Base-by-base conservation (phyloP, 306 rosid species). In the Luffa acutangula region DNA sequence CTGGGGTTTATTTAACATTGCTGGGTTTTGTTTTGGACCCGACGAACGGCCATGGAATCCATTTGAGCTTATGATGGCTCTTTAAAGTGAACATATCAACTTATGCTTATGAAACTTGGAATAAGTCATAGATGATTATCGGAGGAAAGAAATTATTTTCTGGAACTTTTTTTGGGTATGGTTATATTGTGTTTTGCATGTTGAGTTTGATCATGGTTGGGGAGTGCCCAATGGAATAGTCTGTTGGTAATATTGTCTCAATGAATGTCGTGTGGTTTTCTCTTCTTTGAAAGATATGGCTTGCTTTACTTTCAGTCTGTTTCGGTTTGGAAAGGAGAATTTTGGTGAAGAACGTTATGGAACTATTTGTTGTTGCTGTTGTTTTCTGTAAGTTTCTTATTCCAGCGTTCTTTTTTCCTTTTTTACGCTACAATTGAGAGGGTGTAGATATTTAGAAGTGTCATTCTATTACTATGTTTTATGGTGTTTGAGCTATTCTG, bases 1-100 rank as follows among this genome's bases (percentile, higher is more conserved):
- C 53, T 54, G 79, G 34, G 53, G 59, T 39, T 42, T 51, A 48
- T 46, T 18, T n/a, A 39, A 20, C n/a, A 14, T 3, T 56, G 58
- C 31, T 72, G 60, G 53, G 78, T 72, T 56, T 43, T 11, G 65
- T 70, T n/a, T 72, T 53, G 33, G 57, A 75, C 64, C 65, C 79
- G 51, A 36, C 5, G 34, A 72, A 13, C 12, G n/a, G 25, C 42
- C 41, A 41, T 42, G 9, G 52, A 67, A n/a, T 67, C 15, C 75
- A 4, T 58, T 8, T 34, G 41, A 63, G 69, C n/a, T 58, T 7
- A 0, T 9, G 34, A 58, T 41, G 66, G 2, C 17, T 31, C 41
- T 18, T 66, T 66, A 17, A 39, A 3, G 17, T 20, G 15, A 43
- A 41, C 8, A n/a, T 69, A 18, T 42, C 54, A 11, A 71, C 4